phyloP scores from a whole-genome alignment of 371 early-diverging fungal species.

The Lichtheimia corymbifera region DNA sequence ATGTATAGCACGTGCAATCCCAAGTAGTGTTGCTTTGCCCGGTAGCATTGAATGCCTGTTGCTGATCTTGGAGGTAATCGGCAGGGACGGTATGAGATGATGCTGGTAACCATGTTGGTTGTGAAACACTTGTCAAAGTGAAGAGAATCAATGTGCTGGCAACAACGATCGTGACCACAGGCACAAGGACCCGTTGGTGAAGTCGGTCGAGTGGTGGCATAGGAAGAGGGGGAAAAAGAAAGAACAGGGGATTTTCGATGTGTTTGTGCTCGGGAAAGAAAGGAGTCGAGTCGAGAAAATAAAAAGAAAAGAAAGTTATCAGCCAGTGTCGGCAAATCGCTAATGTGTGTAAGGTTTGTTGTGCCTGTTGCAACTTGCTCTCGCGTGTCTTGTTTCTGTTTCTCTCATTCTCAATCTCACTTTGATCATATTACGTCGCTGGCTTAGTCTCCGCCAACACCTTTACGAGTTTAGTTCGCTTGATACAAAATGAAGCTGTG shows the following conservation, averaged over 20 bases:
- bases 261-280: neutral
- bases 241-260: neutral
- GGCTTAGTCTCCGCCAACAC: no score
- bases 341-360: no score
- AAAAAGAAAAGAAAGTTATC: no score
- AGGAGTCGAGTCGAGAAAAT: no score
- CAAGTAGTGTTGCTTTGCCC: conserved; percentile 3
- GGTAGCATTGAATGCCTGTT: conserved; percentile 12
- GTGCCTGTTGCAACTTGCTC: no score
- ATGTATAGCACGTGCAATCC: conserved; percentile 15
- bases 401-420: no score
- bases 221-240: neutral
- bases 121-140: neutral
- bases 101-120: conserved; percentile 5
- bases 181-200: conserved; percentile 1
- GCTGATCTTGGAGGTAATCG: conserved; percentile 10
- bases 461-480: no score
- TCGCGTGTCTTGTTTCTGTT: no score
- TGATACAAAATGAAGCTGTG: no score
- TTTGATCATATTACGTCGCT: no score
- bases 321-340: no score
- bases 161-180: conserved; percentile 2
- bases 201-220: conserved; percentile 8
- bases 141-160: conserved; percentile 8
- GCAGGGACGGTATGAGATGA: conserved; percentile 15